Evolutionary conservation across 2,329 filamentous ascomycete genomes (phyloP).

Genomic region (Stromatinia cepivora): DNA sequence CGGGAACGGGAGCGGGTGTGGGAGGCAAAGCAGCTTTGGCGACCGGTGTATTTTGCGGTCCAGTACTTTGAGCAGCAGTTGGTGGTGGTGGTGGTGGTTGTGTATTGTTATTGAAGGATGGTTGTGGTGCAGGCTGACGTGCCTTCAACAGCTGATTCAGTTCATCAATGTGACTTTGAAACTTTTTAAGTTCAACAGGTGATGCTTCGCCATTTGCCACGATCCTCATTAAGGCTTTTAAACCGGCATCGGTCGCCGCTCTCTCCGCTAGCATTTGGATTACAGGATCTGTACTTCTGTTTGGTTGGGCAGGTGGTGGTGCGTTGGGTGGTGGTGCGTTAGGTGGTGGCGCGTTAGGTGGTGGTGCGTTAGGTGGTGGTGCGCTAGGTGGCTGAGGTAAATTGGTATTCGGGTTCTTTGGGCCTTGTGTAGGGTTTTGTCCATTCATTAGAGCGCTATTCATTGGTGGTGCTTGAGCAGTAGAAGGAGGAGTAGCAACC

Average conservation of each 20-base stretch:
- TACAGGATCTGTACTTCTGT: constrained; percentile 65
- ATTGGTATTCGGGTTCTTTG: constrained; percentile 14
- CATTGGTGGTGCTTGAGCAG: background rate
- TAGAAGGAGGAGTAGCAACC: background rate
- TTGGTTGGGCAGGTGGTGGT: constrained; percentile 27
- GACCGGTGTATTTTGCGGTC: constrained; percentile 27
- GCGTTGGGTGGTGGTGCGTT: background rate
- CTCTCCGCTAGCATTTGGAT: constrained; percentile 77
- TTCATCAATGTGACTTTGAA: constrained; percentile 79
- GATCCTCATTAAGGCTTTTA: constrained; percentile 80
- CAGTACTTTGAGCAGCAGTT: constrained; percentile 24
- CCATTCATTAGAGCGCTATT: constrained; percentile 1
- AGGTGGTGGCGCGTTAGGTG: constrained; percentile 25
- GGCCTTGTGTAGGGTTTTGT: background rate
- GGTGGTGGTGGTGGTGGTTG: constrained; percentile 29
- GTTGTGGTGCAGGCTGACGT: constrained; percentile 53
- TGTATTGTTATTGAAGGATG: constrained; percentile 30
- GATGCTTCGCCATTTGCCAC: constrained; percentile 75
- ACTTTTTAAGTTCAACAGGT: constrained; percentile 69
- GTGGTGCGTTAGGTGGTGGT: constrained; percentile 19
- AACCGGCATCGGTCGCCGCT: constrained; percentile 68
- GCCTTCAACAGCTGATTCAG: constrained; percentile 65
- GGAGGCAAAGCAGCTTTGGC: constrained; percentile 24
- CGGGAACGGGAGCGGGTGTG: constrained; percentile 32
- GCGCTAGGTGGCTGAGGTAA: constrained; percentile 15